Evolutionary conservation across 306 rosid species (phyloP), one percentile per base, ranked within the genome.

Genomic region (Cajanus cajan): DNA sequence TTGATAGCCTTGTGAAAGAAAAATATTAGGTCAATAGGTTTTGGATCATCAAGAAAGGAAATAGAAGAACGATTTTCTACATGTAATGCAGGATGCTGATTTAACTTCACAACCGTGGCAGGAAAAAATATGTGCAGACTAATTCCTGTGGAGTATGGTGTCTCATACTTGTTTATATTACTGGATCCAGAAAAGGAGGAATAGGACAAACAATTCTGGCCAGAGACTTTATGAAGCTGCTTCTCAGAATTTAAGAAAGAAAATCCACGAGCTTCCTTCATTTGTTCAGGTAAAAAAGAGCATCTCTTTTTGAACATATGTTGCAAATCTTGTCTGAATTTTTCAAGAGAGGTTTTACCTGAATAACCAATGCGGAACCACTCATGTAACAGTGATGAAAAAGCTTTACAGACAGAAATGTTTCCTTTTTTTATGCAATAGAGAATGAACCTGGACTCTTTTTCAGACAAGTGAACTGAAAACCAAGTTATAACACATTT

Each of bases 1-100:
- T 84, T 95, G 74, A 95, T 88, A 76, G 98, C 98, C 88, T 92
- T 92, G 89, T 95, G 98, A 85, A 92, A 86, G 88, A 87, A 88
- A 83, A 91, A 87, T 72, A 95, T 76, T 73, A 92, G 57, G 81
- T 95, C 98, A 80, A 92, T 85, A 72, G 96, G 97, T 78, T 90
- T 92, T 10, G 91, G 88, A 70, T 89, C 90, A 74, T 68, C 81
- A 41, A 83, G 87, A 74, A 64, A 77, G 14, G 92, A 85, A 81
- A 51, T 79, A 74, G 78, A 76, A 43, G 80, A 82, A 18, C 74
- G 44, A 47, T 81, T 79, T 43, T 70, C 78, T 2, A 66, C 81
- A 62, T 76, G 90, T 77, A 79, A 75, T 73, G 85, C 78, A n/a
- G 82, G 74, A 78, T 61, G 66, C 71, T 70, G 87, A 80, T 88